Percentiles rank a stretch among this genome's conserved stretches.
These are phyloP conservation scores for Pholiota molesta DNA, from an alignment of 768 basidiomycete species.

Conservation along the genomic window DNA sequence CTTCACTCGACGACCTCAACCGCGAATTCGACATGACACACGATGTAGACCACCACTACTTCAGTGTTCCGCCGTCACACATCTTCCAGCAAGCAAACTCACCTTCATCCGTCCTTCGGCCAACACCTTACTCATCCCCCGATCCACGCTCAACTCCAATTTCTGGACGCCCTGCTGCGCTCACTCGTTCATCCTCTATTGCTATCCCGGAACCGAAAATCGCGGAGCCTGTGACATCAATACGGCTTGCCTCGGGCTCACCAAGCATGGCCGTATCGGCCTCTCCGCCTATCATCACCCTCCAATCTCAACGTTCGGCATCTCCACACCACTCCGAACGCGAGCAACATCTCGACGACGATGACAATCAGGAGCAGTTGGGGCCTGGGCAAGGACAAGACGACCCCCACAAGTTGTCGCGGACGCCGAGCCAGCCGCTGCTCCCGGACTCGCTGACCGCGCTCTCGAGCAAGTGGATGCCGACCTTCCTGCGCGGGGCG, in stretches of 20 bases:
- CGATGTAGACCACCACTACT: slow-evolving; percentile 43
- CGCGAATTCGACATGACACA: slow-evolving; percentile 24
- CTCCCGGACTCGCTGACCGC: slow-evolving; percentile 16
- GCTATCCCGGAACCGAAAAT: slow-evolving; percentile 34
- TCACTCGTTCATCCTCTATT: slow-evolving; percentile 31
- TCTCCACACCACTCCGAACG: not conserved
- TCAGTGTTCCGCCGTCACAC: slow-evolving; percentile 18
- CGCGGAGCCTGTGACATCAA: slow-evolving; percentile 41
- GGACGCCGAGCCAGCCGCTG: slow-evolving; percentile 8
- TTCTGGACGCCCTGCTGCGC: slow-evolving; percentile 26
- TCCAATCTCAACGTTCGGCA: not conserved
- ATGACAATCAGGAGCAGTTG: not conserved
- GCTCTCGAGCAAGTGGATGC: slow-evolving; percentile 22
- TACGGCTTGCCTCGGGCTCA: not conserved
- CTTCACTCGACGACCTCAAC: not conserved
- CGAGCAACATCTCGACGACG: not conserved
- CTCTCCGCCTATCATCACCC: not conserved
- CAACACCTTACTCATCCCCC: slow-evolving; percentile 9
- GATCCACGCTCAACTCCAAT: not conserved
- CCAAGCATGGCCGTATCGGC: slow-evolving; percentile 11
- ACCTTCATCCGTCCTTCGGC: slow-evolving; percentile 7
- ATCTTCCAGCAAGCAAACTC: not conserved
- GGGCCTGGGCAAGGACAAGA: not conserved
- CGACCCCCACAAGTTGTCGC: not conserved
- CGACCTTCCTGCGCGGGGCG: slow-evolving; percentile 18